Evolutionary conservation across 148 eudicot genomes (phyloP), one percentile per base, ranked within the genome.

Genomic region (Salicornia ramosissima): DNA sequence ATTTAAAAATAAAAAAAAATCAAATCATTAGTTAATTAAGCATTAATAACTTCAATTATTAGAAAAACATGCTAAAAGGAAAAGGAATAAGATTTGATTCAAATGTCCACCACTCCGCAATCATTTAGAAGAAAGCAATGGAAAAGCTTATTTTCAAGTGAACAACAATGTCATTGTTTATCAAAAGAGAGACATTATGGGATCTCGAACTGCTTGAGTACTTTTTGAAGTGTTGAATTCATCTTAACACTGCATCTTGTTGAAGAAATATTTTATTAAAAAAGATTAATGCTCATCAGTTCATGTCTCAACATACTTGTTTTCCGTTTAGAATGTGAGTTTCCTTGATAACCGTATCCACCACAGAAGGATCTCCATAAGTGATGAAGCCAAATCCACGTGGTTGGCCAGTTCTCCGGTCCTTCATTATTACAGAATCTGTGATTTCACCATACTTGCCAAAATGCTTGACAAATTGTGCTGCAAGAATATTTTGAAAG

Each of bases 351-450:
- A 86, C 83, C 69, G 71, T 72, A 65, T 83, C 89, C 26, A 86
- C 86, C 73, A 81, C 89, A 52, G 83, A 71, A 28, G 87, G 71
- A 77, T 86, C 89, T 30, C 82, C 89, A 79, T 86, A 86, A 50
- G 87, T 83, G 40, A 86, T 82, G 43, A 86, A 86, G 49, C 89
- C 89, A 65, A 86, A 86, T 51, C 89, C 89, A 49, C 89, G 76
- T 5, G 89, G 89, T 31, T 77, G 83, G 46, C 87, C 85, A 10
- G 89, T 83, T n/a, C 72, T 77, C 8, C 87, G 74, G 62, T 86
- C 89, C 74, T 86, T 86, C 87, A 86, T 83, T 50, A 83, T 86
- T 66, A 86, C 89, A 12, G 87, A 83, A 69, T 83, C 89, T 25
- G 84, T 83, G 34, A 86, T 86, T 62, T 83, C 86, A 40, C 89